phyloP scores from a whole-genome alignment of 2,329 filamentous ascomycete species.

The Diaporthe sp. region DNA sequence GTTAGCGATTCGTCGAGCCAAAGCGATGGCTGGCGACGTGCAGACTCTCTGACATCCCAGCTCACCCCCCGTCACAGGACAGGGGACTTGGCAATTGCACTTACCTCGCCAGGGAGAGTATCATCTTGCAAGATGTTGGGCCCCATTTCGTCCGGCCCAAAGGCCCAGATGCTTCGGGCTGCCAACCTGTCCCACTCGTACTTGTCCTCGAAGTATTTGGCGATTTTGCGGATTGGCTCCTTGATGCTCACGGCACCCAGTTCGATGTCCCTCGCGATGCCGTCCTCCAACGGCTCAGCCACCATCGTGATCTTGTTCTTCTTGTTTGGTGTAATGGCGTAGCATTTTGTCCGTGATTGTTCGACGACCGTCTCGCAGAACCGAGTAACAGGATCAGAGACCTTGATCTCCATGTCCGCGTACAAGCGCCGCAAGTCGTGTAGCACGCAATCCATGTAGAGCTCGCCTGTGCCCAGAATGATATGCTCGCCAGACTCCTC shows the following conservation, averaged over 20 bases:
- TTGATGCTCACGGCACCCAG: slow-evolving; percentile 90
- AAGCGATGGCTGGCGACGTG: slow-evolving; percentile 11
- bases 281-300: slow-evolving; percentile 93
- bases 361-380: slow-evolving; percentile 99
- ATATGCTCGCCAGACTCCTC: slow-evolving; percentile 98
- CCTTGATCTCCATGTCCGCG: slow-evolving; percentile 99
- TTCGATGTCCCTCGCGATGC: slow-evolving; percentile 96
- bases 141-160: slow-evolving; percentile 93
- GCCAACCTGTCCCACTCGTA: slow-evolving; percentile 98
- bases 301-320: slow-evolving; percentile 99
- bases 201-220: slow-evolving; percentile 96
- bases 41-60: slow-evolving; percentile 30
- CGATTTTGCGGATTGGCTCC: slow-evolving; percentile 91
- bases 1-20: slow-evolving; percentile 37
- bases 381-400: slow-evolving; percentile 95
- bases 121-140: slow-evolving; percentile 98
- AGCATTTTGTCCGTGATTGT: slow-evolving; percentile 97
- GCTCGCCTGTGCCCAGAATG: slow-evolving; percentile 92
- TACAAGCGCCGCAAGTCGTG: slow-evolving; percentile 95
- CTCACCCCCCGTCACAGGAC: slow-evolving; percentile 2
- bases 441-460: slow-evolving; percentile 99
- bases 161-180: slow-evolving; percentile 96
- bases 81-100: slow-evolving; percentile 47
- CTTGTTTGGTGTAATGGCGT: slow-evolving; percentile 97
- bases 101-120: slow-evolving; percentile 87